These are phyloP conservation scores for Fusarium sp. DNA, from an alignment of 2,329 filamentous ascomycete species.

Conservation along the genomic window DNA sequence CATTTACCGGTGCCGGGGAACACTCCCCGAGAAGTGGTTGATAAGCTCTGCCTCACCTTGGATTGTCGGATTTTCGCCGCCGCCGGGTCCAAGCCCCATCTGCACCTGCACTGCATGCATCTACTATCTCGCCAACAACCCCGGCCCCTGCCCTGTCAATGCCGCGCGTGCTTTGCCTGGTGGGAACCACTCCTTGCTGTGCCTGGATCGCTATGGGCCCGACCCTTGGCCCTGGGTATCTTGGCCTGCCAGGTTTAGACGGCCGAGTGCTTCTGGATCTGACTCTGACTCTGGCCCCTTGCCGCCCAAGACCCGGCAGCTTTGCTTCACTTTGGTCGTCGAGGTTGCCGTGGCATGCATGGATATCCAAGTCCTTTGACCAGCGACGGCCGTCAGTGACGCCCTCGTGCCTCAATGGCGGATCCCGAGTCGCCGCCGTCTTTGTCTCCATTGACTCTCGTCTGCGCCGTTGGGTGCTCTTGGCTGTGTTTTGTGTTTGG, in stretches of 20 bases:
- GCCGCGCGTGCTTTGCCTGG: conserved; percentile 21
- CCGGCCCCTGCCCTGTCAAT: conserved; percentile 28
- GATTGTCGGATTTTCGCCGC: conserved; percentile 14
- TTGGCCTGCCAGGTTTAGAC: conserved; percentile 28
- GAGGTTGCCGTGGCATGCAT: conserved; percentile 19
- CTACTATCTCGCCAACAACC: conserved; percentile 1
- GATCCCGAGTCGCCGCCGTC: conserved; percentile 30
- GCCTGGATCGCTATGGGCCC: conserved; percentile 28
- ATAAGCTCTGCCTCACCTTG: conserved; percentile 2
- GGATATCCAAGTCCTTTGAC: background rate
- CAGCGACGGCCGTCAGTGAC: conserved; percentile 9
- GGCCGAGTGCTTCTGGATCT: background rate
- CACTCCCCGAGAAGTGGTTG: conserved; percentile 20
- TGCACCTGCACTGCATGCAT: conserved; percentile 21
- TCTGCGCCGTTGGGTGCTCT: background rate
- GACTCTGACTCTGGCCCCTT: conserved; percentile 1
- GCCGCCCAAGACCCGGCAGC: conserved; percentile 24
- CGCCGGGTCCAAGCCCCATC: conserved; percentile 9
- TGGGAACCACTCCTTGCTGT: conserved; percentile 14
- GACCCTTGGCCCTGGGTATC: conserved; percentile 13
- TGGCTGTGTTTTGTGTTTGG: conserved; percentile 10
- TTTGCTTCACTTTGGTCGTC: conserved; percentile 17
- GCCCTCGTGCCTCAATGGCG: conserved; percentile 29
- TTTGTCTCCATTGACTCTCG: conserved; percentile 12
- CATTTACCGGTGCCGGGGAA: conserved; percentile 30